phyloP scores from a whole-genome alignment of 2,329 filamentous ascomycete genomes.

The Cadophora gregata region DNA sequence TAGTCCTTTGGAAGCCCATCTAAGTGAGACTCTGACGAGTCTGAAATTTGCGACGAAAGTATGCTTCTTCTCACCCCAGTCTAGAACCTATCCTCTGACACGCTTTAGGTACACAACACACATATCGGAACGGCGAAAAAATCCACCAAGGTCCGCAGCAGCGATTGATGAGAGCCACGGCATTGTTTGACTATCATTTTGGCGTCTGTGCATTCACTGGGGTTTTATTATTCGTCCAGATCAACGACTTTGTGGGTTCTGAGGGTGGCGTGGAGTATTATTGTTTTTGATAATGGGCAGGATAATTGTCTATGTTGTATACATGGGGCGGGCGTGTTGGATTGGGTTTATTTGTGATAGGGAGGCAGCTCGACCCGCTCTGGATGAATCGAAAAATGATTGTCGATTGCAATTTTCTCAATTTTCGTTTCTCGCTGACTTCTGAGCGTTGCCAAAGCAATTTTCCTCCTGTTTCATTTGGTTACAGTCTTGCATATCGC shows the following conservation, averaged over 20 bases:
- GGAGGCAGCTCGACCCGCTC: not conserved
- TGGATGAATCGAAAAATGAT: constrained; percentile 18
- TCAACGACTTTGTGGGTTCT: not conserved
- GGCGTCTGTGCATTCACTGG: constrained; percentile 26
- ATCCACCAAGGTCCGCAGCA: constrained; percentile 61
- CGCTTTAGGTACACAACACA: constrained; percentile 76
- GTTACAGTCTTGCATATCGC: no score
- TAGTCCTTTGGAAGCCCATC: constrained; percentile 85
- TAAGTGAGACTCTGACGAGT: constrained; percentile 92
- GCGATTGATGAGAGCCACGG: constrained; percentile 18
- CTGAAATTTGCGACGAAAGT: constrained; percentile 96
- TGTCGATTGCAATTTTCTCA: not conserved
- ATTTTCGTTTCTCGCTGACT: no score
- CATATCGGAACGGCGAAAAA: constrained; percentile 90
- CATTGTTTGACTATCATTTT: constrained; percentile 28
- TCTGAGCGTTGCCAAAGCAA: no score
- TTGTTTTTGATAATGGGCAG: constrained; percentile 24
- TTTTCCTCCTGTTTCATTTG: no score
- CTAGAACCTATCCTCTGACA: constrained; percentile 27
- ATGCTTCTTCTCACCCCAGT: constrained; percentile 42
- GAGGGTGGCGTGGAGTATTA: constrained; percentile 23
- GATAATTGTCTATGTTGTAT: constrained; percentile 27
- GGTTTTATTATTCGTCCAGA: not conserved
- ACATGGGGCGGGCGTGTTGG: constrained; percentile 25
- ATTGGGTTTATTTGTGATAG: constrained; percentile 6